phyloP scores from a whole-genome alignment of 345 rosid species.

The Murraya koenigii region DNA sequence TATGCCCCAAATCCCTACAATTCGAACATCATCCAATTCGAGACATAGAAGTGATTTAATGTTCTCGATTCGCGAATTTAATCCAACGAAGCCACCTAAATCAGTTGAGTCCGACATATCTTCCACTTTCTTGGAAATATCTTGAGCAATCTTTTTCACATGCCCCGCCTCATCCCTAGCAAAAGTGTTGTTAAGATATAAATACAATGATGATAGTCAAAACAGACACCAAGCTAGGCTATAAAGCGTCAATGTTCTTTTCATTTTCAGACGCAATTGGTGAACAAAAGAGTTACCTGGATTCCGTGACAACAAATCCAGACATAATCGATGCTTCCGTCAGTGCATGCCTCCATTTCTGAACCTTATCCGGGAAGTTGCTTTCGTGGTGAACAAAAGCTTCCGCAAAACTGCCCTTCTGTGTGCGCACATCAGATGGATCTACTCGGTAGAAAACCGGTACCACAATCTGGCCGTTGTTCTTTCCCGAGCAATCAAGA shows the following conservation, averaged over 20 bases:
- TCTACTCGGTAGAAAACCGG: not conserved
- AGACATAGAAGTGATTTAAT: not conserved
- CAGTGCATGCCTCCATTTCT: not conserved
- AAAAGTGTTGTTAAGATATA: not conserved
- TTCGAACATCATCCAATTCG: not conserved
- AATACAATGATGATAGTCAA: no score
- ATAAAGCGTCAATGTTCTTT: no score
- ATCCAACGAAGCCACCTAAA: not conserved
- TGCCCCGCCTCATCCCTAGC: not conserved
- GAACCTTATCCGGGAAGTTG: not conserved
- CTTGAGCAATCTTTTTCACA: not conserved
- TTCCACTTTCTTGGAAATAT: not conserved
- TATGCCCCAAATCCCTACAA: not conserved
- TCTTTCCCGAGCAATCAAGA: not conserved
- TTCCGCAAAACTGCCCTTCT: not conserved
- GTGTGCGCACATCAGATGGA: not conserved
- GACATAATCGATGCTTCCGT: not conserved
- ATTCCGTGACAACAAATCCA: not conserved
- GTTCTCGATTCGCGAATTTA: not conserved
- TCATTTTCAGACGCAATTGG: no score
- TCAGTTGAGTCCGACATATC: not conserved
- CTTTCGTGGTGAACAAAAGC: not conserved
- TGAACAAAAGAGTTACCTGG: not conserved
- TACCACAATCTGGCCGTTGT: not conserved
- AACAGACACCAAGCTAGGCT: no score